These are phyloP conservation scores for Bromus sterilis DNA, from an alignment of 176 grass and related monocot species.

Conservation along the genomic window DNA sequence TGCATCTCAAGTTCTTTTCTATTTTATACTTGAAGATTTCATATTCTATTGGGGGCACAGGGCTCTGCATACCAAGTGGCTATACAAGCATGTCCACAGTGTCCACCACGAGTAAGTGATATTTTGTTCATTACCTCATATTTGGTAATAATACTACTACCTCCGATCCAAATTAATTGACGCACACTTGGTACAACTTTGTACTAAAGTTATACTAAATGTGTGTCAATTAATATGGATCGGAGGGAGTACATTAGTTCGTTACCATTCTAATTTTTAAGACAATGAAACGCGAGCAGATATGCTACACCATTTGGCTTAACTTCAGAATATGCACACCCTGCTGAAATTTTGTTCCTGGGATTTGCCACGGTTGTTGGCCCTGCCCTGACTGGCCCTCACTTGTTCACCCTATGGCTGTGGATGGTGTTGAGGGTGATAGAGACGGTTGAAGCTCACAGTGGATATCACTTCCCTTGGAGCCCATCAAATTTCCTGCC, in stretches of 20 bases:
- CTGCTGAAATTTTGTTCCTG: slow-evolving; percentile 87
- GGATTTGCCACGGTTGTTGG: slow-evolving; percentile 79
- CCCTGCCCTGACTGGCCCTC: slow-evolving; percentile 86
- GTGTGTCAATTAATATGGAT: no score
- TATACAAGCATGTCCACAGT: slow-evolving; percentile 92
- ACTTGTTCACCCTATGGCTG: slow-evolving; percentile 81
- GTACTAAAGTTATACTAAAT: no score
- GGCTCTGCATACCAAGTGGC: slow-evolving; percentile 83
- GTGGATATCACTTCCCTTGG: slow-evolving; percentile 94
- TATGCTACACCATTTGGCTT: slow-evolving; percentile 90
- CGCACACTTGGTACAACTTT: no score
- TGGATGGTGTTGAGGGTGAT: slow-evolving; percentile 89
- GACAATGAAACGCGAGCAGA: slow-evolving; percentile 26
- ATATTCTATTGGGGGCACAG: slow-evolving; percentile 96
- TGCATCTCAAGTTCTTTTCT: slow-evolving; percentile 79
- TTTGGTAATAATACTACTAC: no score
- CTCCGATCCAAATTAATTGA: no score
- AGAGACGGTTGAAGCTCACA: slow-evolving; percentile 94
- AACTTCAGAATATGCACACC: slow-evolving; percentile 92
- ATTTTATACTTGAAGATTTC: slow-evolving; percentile 94
- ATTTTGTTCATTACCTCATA: slow-evolving; percentile 4
- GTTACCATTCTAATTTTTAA: background rate
- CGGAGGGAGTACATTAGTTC: no score
- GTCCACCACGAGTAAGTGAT: slow-evolving; percentile 73
- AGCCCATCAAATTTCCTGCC: slow-evolving; percentile 96